Evolutionary conservation across 2,329 filamentous ascomycete species (phyloP), one percentile per base, ranked within the genome.

Genomic region (Claviceps fusiformis): DNA sequence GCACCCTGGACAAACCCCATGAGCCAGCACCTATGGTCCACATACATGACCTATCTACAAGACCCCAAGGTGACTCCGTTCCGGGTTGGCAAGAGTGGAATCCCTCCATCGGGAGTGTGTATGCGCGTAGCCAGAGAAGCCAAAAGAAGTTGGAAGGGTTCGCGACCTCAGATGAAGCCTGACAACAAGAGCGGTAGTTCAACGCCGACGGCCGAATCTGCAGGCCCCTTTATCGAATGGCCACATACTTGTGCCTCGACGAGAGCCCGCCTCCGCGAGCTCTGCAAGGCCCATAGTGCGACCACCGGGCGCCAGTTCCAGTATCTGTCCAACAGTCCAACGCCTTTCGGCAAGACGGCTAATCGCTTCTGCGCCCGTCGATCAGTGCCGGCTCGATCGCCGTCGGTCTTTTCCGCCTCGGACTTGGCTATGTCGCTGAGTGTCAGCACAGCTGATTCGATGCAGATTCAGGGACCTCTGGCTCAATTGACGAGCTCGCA

Each of bases 21-120:
- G 80, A 81, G 74, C 67, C 71, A 78, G 13, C 83, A 86, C 61
- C 68, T 86, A 10, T 86, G 83, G 83, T 75, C 78, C 5, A 83
- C 79, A 1, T 86, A 85, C 63, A 70, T 78, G 56, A 70, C 82
- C 53, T 86, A 86, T 61, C 70, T 86, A 45, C 79, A 83, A 63
- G 83, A 86, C 60, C 82, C 83, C 49, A 81, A 80, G 51, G 81
- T 85, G 3, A 86, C 83, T 1, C 83, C 83, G 0, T 81, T 86
- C 58, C 76, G 80, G 53, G 74, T 83, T 55, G 78, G 81, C 57
- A 82, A 81, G 62, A 82, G 79, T 62, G 76, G 78, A 55, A 77
- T 86, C 31, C 83, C 83, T 8, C 83, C 83, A 3, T 74, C 81
- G 47, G 83, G 83, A 17, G 82, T 86, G 10, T 83, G 81, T 62